Conservation (phyloP, 176 grass and related monocot genomes). For the Dendrocalamus sinicus region DNA sequence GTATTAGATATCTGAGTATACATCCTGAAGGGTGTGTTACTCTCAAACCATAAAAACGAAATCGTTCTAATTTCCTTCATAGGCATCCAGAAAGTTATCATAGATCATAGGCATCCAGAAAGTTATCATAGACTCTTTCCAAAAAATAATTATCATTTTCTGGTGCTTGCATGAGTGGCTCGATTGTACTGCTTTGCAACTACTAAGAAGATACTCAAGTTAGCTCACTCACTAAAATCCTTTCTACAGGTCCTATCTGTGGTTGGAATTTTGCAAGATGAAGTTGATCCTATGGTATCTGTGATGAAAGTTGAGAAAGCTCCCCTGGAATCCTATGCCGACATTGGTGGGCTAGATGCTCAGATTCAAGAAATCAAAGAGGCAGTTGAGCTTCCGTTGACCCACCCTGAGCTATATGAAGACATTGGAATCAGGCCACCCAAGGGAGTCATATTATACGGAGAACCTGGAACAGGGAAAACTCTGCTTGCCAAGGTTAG, state of each 20-base stretch:
- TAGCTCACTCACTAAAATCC: neutral
- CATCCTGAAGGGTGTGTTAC: neutral
- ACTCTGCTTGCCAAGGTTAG: constrained; percentile 89
- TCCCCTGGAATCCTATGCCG: constrained; percentile 83
- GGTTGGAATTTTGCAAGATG: constrained; percentile 89
- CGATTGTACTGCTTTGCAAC: neutral
- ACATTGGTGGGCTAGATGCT: constrained; percentile 89
- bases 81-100: neutral
- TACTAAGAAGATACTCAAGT: neutral
- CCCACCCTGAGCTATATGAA: constrained; percentile 91
- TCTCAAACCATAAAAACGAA: neutral
- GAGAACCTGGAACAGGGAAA: constrained; percentile 88
- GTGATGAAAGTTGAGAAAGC: constrained; percentile 97
- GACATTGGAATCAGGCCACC: constrained; percentile 91
- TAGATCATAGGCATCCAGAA: neutral
- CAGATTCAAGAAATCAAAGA: constrained; percentile 98
- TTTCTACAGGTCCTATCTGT: constrained; percentile 73
- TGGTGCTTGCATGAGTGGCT: neutral
- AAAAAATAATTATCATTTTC: neutral
- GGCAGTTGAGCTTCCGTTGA: constrained; percentile 86
- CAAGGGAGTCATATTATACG: constrained; percentile 89
- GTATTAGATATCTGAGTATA: neutral
- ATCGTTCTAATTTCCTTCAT: neutral
- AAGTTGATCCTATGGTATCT: constrained; percentile 93
- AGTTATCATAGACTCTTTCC: neutral